Percentiles rank a stretch among this genome's conserved stretches.
Evolutionary conservation across 768 basidiomycete species (phyloP).

Genomic region (Mrakia gelida): DNA sequence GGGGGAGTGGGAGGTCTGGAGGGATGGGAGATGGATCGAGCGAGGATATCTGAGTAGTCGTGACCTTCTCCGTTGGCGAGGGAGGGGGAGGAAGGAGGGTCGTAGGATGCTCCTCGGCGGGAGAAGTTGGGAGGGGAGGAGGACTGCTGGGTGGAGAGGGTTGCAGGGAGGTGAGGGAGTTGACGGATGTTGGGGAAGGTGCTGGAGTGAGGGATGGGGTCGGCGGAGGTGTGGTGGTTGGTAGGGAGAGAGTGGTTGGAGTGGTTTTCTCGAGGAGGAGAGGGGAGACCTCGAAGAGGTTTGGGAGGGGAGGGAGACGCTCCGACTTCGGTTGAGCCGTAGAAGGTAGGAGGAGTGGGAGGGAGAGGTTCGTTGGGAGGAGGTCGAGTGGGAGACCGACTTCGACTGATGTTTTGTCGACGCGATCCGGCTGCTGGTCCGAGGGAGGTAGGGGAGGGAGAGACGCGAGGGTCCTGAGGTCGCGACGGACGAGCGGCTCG

Average conservation of each 20-base stretch:
- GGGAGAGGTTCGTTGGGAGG: not conserved
- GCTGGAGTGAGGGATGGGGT: not conserved
- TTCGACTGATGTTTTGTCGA: not conserved
- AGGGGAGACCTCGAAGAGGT: not conserved
- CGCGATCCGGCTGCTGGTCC: not conserved
- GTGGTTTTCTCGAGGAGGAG: not conserved
- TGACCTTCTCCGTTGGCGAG: not conserved
- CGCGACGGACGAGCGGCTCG: not conserved
- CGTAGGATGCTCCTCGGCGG: not conserved
- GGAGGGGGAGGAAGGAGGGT: constrained; percentile 3
- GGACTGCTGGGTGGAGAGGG: not conserved
- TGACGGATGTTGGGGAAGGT: not conserved
- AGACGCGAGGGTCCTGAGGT: not conserved
- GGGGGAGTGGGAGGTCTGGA: constrained; percentile 1
- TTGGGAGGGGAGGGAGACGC: not conserved
- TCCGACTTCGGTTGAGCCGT: not conserved
- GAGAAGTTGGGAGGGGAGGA: not conserved
- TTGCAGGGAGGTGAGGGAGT: not conserved
- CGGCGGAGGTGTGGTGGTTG: too few relatives aligned
- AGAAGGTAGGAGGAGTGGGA: not conserved
- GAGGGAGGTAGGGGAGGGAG: not conserved
- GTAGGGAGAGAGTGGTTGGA: not conserved
- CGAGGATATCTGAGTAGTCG: not conserved
- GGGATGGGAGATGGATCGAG: constrained; percentile 1
- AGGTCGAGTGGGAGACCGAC: not conserved